A percentile compares a stretch with the other conserved stretches of the same genome.
These are phyloP conservation scores for Auricularia sp. DNA, from an alignment of 768 basidiomycete genomes.

Conservation along the genomic window DNA sequence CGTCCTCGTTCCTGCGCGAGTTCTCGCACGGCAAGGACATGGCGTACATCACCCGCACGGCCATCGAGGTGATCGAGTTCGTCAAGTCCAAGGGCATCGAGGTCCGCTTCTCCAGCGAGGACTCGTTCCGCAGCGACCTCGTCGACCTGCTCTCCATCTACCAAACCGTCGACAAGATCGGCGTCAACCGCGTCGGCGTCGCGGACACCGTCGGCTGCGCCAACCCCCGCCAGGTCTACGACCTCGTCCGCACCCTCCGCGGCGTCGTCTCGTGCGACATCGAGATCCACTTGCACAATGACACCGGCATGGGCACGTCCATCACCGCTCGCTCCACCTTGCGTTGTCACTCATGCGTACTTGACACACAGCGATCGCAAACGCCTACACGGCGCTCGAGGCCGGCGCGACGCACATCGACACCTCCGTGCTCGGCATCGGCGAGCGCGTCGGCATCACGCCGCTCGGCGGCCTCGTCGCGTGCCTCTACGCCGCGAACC, in stretches of 20 bases:
- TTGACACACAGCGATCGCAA: slow-evolving; percentile 69
- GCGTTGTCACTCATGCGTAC: not conserved
- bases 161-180: slow-evolving; percentile 98
- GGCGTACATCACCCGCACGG: slow-evolving; percentile 98
- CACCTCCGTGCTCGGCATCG: slow-evolving; percentile 96
- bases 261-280: slow-evolving; percentile 97
- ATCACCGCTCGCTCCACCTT: slow-evolving; percentile 1
- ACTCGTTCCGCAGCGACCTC: slow-evolving; percentile 98
- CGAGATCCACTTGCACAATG: slow-evolving; percentile 96
- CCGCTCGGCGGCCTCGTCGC: slow-evolving; percentile 95
- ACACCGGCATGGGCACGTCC: slow-evolving; percentile 83
- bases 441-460: slow-evolving; percentile 98
- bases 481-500: slow-evolving; percentile 92
- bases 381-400: slow-evolving; percentile 95
- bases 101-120: slow-evolving; percentile 98
- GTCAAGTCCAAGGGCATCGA: slow-evolving; percentile 99
- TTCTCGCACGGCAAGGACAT: slow-evolving; percentile 99
- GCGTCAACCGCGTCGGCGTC: slow-evolving; percentile 96
- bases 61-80: slow-evolving; percentile 96
- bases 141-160: slow-evolving; percentile 98
- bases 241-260: slow-evolving; percentile 89
- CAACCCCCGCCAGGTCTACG: slow-evolving; percentile 97
- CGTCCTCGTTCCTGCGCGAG: slow-evolving; percentile 96
- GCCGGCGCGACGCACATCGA: slow-evolving; percentile 99
- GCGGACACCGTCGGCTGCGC: slow-evolving; percentile 99